Conservation (phyloP, 2,329 filamentous ascomycete species). For the Botryotinia convoluta region DNA sequence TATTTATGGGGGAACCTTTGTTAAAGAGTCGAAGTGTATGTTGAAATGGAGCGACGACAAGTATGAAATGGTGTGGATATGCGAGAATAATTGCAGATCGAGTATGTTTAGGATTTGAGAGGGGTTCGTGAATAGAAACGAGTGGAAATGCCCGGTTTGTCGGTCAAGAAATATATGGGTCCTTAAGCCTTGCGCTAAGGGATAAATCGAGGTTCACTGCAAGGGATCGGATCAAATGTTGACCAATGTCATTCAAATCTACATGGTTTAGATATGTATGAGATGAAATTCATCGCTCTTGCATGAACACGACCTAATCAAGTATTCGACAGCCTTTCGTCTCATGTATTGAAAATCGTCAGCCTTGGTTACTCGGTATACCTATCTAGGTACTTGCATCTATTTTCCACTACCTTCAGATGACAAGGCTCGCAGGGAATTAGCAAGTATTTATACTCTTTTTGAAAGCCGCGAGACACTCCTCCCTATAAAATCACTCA, state of each 20-base stretch:
- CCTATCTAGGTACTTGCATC: not conserved
- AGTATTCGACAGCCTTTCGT: constrained; percentile 7
- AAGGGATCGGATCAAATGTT: not conserved
- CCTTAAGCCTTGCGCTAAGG: constrained; percentile 3
- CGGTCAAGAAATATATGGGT: constrained; percentile 9
- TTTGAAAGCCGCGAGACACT: not conserved
- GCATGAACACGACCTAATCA: not conserved
- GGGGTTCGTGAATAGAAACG: constrained; percentile 4
- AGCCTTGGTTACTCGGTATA: constrained; percentile 1
- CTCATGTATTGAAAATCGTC: not conserved
- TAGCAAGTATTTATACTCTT: not conserved
- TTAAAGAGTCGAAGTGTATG: not conserved
- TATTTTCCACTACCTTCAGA: not conserved
- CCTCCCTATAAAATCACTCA: not conserved
- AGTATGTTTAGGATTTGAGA: not conserved
- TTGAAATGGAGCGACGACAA: constrained; percentile 4
- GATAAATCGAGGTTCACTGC: not conserved
- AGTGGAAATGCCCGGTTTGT: constrained; percentile 8
- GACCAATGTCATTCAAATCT: not conserved
- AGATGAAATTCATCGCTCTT: not conserved
- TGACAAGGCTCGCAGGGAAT: not conserved
- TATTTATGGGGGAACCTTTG: not conserved
- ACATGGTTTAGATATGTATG: not conserved
- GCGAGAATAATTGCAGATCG: not conserved
- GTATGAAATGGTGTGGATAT: not conserved